These are phyloP conservation scores for Anthoceros angustus DNA, from an alignment of 225 moss, liverwort and hornwort genomes.

Conservation along the genomic window DNA sequence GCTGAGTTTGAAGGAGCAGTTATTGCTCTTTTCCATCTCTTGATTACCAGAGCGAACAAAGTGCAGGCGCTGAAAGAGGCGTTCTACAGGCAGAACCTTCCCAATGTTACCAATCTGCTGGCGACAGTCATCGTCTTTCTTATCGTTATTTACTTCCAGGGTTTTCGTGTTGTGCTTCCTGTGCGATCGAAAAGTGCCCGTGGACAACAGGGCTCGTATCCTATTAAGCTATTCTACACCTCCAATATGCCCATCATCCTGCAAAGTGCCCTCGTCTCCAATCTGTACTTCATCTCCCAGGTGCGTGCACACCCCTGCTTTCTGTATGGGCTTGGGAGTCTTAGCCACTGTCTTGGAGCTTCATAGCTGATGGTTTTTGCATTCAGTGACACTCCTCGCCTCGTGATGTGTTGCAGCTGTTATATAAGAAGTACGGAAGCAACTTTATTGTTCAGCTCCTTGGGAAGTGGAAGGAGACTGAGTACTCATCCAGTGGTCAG, in stretches of 20 bases:
- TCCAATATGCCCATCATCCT: constrained; percentile 99
- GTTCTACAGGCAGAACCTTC: constrained; percentile 75
- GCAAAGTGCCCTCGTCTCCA: constrained; percentile 82
- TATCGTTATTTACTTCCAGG: constrained; percentile 97
- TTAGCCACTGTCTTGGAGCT: not conserved
- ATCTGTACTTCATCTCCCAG: constrained; percentile 97
- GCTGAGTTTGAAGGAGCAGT: constrained; percentile 96
- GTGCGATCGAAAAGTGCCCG: constrained; percentile 93
- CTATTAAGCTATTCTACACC: constrained; percentile 94
- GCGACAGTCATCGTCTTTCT: constrained; percentile 84
- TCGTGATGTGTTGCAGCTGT: constrained; percentile 28
- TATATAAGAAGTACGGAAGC: constrained; percentile 62
- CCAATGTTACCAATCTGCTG: constrained; percentile 85
- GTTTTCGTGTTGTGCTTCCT: constrained; percentile 88
- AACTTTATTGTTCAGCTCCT: constrained; percentile 75
- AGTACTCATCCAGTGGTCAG: constrained; percentile 80
- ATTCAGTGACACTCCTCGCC: not conserved
- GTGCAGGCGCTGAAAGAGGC: constrained; percentile 83
- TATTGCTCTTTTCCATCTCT: constrained; percentile 87
- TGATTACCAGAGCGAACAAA: constrained; percentile 80
- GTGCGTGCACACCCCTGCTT: constrained; percentile 16
- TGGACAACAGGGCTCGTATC: constrained; percentile 95
- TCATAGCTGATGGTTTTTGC: not conserved
- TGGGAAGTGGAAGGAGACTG: constrained; percentile 87
- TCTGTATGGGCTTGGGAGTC: not conserved